These are phyloP conservation scores for Rhizopus microsporus DNA, from an alignment of 371 early-diverging fungal species.

Conservation along the genomic window DNA sequence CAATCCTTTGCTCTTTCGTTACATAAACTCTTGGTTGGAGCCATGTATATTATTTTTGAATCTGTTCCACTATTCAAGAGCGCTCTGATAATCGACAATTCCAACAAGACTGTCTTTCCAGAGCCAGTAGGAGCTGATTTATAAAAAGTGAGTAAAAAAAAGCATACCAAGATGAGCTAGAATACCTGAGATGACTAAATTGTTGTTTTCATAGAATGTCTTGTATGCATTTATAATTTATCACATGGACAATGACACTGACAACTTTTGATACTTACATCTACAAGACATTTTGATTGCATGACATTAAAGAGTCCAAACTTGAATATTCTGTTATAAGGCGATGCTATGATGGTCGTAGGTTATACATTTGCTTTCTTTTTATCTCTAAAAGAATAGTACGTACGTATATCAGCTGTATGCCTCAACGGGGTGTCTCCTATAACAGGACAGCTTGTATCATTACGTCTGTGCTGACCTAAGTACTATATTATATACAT, in stretches of 20 bases:
- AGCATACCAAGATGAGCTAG: not conserved
- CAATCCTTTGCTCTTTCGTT: conserved; percentile 72
- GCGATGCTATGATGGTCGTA: conserved; percentile 23
- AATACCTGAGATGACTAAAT: conserved; percentile 60
- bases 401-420: conserved; percentile 26
- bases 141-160: conserved; percentile 12
- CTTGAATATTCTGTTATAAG: conserved; percentile 38
- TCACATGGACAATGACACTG: not conserved
- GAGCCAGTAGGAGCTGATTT: conserved; percentile 82
- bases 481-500: too few relatives aligned
- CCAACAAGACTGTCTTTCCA: conserved; percentile 81
- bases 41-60: conserved; percentile 78
- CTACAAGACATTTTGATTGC: conserved; percentile 64
- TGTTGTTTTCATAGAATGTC: conserved; percentile 45
- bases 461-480: too few relatives aligned
- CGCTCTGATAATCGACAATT: conserved; percentile 67
- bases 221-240: conserved; percentile 3
- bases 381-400: not conserved
- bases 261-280: conserved; percentile 32
- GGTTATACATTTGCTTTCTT: not conserved
- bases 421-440: conserved; percentile 14
- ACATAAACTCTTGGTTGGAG: conserved; percentile 88
- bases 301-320: conserved; percentile 64
- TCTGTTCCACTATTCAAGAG: conserved; percentile 24
- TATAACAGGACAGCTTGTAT: not conserved